These are phyloP conservation scores for Coemansia sp. DNA, from an alignment of 192 early-diverging fungal species.

Conservation along the genomic window DNA sequence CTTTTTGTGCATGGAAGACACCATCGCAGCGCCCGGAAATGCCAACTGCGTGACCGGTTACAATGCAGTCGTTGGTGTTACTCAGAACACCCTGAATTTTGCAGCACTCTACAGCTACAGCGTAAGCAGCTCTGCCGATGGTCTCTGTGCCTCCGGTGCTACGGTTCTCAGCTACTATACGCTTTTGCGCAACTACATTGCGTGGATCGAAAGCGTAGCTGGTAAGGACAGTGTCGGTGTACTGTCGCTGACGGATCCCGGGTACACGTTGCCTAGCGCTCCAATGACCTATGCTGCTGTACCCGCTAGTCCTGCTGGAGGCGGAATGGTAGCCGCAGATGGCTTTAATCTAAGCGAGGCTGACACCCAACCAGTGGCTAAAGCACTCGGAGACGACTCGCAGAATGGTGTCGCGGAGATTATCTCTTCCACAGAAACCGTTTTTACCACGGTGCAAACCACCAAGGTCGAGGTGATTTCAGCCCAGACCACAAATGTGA, in stretches of 20 bases:
- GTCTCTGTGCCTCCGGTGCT: constrained; percentile 11
- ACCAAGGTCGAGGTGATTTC: background rate
- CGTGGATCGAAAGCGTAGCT: constrained; percentile 10
- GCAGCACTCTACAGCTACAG: constrained; percentile 31
- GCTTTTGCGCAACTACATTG: constrained; percentile 29
- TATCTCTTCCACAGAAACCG: background rate
- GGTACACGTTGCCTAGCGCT: background rate
- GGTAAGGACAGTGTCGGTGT: background rate
- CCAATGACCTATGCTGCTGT: background rate
- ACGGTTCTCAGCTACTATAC: constrained; percentile 30
- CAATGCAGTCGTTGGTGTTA: constrained; percentile 15
- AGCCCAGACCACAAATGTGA: background rate
- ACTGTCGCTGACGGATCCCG: background rate
- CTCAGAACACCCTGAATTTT: constrained; percentile 1
- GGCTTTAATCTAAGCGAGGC: background rate
- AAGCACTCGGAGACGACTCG: too few species aligned
- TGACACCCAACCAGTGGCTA: too few species aligned
- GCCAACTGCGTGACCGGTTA: constrained; percentile 24
- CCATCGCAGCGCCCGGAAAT: constrained; percentile 7
- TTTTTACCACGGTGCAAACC: background rate
- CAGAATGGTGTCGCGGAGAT: background rate
- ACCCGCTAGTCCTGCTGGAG: background rate
- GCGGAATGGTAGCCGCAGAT: background rate
- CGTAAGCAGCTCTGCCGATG: constrained; percentile 7
- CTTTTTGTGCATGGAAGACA: constrained; percentile 20